These are phyloP conservation scores for Aureobasidium zeae DNA, from an alignment of 2,329 filamentous ascomycete genomes.

Conservation along the genomic window DNA sequence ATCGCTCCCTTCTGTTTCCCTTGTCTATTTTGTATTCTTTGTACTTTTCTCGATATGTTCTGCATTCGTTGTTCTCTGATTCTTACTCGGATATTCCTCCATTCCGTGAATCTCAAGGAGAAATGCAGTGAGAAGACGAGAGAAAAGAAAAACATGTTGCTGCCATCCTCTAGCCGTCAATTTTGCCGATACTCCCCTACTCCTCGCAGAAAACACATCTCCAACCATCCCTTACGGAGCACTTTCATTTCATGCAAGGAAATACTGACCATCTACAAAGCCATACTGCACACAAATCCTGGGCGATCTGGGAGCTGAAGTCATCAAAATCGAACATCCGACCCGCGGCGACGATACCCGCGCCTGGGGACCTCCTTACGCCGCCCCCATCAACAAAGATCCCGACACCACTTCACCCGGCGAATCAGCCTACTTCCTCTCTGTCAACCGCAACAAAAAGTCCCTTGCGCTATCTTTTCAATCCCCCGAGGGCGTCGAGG, in stretches of 20 bases:
- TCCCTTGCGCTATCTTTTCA: slow-evolving; percentile 88
- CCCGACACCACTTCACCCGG: slow-evolving; percentile 48
- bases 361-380: slow-evolving; percentile 94
- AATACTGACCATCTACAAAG: slow-evolving; percentile 38
- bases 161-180: too few species aligned
- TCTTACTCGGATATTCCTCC: too few species aligned
- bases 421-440: slow-evolving; percentile 90
- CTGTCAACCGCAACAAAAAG: slow-evolving; percentile 94
- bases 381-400: slow-evolving; percentile 55
- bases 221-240: too few species aligned
- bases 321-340: slow-evolving; percentile 96
- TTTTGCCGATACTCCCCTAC: too few species aligned
- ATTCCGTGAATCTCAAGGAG: too few species aligned
- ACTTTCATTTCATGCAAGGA: too few species aligned
- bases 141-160: too few species aligned
- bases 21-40: too few species aligned
- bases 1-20: too few species aligned
- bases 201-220: neutral
- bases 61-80: too few species aligned
- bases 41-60: too few species aligned
- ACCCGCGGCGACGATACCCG: slow-evolving; percentile 84
- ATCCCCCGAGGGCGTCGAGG: slow-evolving; percentile 69
- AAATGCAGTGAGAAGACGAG: too few species aligned
- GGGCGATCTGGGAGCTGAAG: slow-evolving; percentile 88
- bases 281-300: slow-evolving; percentile 97